Conservation (phyloP, 768 basidiomycete genomes). For the Phlebiopsis flavidoalba region DNA sequence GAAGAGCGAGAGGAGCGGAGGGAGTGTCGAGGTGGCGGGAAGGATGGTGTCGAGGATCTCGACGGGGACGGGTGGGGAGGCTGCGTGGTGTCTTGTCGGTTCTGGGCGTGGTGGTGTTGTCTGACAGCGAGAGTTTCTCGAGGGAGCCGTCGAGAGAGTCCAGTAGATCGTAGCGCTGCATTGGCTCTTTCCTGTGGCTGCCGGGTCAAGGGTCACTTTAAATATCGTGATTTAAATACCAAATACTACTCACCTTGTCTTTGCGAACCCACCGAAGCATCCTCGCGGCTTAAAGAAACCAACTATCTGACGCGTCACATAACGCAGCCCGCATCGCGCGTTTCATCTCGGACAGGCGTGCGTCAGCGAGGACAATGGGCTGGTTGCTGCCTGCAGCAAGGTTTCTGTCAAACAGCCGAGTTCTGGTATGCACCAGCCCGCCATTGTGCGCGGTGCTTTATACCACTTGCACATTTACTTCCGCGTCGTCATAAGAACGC, state of each 20-base stretch:
- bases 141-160: background rate
- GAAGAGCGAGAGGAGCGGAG: background rate
- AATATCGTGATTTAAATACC: too few relatives aligned
- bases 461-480: too few relatives aligned
- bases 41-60: background rate
- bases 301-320: background rate
- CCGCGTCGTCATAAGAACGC: too few relatives aligned
- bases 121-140: background rate
- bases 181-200: too few relatives aligned
- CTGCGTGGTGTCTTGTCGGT: background rate
- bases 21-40: background rate
- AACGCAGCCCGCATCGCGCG: background rate
- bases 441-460: too few relatives aligned
- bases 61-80: background rate
- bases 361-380: background rate
- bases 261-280: background rate
- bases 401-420: background rate
- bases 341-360: background rate
- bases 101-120: background rate
- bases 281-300: background rate
- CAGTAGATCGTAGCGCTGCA: too few relatives aligned
- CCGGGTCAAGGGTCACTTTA: too few relatives aligned
- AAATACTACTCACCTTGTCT: background rate
- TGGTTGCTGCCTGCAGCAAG: background rate
- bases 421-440: too few relatives aligned